Percentiles rank a stretch among this genome's conserved stretches.
These are phyloP conservation scores for Friedmanniomyces endolithicus DNA, from an alignment of 495 filamentous ascomycete species.

Conservation along the genomic window DNA sequence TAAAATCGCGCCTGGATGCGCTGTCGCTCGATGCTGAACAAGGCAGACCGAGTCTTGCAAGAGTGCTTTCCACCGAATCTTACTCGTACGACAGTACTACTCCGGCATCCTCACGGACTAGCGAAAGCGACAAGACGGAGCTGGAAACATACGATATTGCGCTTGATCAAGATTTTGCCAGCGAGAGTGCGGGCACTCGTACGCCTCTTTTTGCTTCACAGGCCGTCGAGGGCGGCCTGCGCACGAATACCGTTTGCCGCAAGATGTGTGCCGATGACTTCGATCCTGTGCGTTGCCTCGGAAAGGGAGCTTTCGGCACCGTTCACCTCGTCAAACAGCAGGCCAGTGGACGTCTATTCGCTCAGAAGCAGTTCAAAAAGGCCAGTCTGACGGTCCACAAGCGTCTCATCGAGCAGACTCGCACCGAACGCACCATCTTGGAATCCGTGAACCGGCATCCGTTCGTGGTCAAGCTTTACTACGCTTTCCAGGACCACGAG, in stretches of 20 bases:
- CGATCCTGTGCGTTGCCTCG: constrained; percentile 81
- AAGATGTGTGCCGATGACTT: constrained; percentile 93
- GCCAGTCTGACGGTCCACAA: constrained; percentile 86
- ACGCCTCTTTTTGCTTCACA: constrained; percentile 23
- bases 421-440: constrained; percentile 85
- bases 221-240: constrained; percentile 34
- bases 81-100: constrained; percentile 32
- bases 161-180: constrained; percentile 78
- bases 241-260: constrained; percentile 30
- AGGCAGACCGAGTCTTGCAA: constrained; percentile 31
- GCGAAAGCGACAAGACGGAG: constrained; percentile 39
- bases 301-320: constrained; percentile 90
- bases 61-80: constrained; percentile 16
- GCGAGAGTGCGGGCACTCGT: constrained; percentile 46
- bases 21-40: constrained; percentile 36
- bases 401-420: constrained; percentile 87
- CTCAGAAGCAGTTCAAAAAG: constrained; percentile 97
- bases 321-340: constrained; percentile 84
- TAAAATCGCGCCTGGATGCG: constrained; percentile 65
- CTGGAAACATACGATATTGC: constrained; percentile 79
- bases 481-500: constrained; percentile 95
- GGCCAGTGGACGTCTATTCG: constrained; percentile 76
- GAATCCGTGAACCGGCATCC: constrained; percentile 93
- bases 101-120: constrained; percentile 43
- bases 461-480: constrained; percentile 94